A percentile compares a stretch with the other conserved stretches of the same genome.
Evolutionary conservation across 805 yeast genomes (phyloP).

Genomic region (Cyberlindnera americana): DNA sequence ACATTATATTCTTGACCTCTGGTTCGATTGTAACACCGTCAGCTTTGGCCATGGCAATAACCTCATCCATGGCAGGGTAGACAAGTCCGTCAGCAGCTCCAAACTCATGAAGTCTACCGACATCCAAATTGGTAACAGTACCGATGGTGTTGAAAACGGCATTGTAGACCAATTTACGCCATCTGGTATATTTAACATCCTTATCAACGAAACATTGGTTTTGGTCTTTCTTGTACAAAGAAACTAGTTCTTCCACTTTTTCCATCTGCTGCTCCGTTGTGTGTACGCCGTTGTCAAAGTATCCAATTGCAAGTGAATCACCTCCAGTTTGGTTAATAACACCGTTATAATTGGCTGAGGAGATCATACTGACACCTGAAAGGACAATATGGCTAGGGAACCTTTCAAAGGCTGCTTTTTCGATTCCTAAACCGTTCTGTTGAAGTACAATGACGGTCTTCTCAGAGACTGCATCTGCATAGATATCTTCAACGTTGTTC

Average conservation of each 20-base stretch:
- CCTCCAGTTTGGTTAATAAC: conserved; percentile 41
- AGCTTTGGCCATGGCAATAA: conserved; percentile 60
- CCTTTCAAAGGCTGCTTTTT: conserved; percentile 44
- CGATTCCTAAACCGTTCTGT: conserved; percentile 65
- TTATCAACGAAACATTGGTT: conserved; percentile 40
- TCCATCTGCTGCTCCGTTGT: conserved; percentile 23
- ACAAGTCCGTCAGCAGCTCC: conserved; percentile 41
- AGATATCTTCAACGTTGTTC: conserved; percentile 46
- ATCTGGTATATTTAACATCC: conserved; percentile 51
- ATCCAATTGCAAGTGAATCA: conserved; percentile 46
- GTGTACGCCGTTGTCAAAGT: conserved; percentile 39
- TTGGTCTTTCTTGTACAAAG: conserved; percentile 41
- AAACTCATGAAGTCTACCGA: conserved; percentile 47
- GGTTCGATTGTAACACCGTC: conserved; percentile 57
- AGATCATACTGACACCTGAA: conserved; percentile 62
- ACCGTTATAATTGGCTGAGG: conserved; percentile 47
- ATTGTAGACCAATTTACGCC: conserved; percentile 68
- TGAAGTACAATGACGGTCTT: conserved; percentile 49
- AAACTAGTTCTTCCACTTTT: conserved; percentile 42
- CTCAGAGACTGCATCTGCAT: conserved; percentile 45
- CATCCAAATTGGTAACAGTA: conserved; percentile 55
- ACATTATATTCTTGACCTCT: conserved; percentile 44
- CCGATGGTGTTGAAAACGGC: conserved; percentile 62
- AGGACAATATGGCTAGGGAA: conserved; percentile 50
- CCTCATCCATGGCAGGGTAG: conserved; percentile 65